These are phyloP conservation scores for Leccinum sublutescens DNA, from an alignment of 768 basidiomycete species.

Conservation along the genomic window DNA sequence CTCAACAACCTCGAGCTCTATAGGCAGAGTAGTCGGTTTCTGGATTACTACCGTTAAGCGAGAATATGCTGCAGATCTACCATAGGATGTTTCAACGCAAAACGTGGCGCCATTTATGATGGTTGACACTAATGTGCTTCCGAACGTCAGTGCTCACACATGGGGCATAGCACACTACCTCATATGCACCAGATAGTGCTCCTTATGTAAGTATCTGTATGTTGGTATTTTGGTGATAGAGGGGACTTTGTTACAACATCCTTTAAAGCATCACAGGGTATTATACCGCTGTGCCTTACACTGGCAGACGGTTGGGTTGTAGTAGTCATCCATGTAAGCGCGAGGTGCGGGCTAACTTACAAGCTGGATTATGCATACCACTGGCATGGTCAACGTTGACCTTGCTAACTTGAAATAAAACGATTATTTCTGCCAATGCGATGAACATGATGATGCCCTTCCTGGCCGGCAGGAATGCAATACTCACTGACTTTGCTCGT, in stretches of 20 bases:
- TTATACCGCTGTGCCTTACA: background rate
- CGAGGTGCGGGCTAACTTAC: background rate
- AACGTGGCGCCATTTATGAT: constrained; percentile 52
- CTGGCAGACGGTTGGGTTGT: background rate
- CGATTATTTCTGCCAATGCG: background rate
- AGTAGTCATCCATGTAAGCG: background rate
- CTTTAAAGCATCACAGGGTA: too few relatives aligned
- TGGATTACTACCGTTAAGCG: constrained; percentile 10
- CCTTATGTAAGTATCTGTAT: too few relatives aligned
- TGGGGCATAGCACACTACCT: background rate
- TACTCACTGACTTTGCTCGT: background rate
- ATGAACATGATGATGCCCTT: background rate
- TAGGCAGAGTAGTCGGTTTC: constrained; percentile 45
- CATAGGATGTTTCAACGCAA: constrained; percentile 52
- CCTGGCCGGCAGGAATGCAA: background rate
- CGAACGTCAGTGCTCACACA: background rate
- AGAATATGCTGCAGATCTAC: constrained; percentile 25
- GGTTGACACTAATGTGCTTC: constrained; percentile 35
- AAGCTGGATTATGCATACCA: background rate
- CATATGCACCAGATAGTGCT: background rate
- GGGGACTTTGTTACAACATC: too few relatives aligned
- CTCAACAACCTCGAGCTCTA: constrained; percentile 34
- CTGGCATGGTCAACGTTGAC: background rate
- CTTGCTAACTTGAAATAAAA: background rate
- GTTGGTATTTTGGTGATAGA: too few relatives aligned